Evolutionary conservation across 2,329 filamentous ascomycete species (phyloP).

Genomic region (Penicillium sp.): DNA sequence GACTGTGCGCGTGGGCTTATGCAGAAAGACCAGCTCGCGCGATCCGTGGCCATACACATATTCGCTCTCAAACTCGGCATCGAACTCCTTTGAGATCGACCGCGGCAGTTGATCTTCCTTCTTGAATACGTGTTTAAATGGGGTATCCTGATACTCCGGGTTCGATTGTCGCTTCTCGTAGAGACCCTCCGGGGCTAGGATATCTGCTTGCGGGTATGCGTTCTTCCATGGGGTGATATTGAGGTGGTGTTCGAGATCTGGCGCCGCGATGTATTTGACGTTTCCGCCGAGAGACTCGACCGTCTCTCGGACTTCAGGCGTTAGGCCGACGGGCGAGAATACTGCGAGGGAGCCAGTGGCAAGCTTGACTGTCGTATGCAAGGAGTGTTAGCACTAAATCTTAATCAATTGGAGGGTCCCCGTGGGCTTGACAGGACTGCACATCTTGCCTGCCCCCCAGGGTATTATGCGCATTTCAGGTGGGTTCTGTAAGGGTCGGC

Average conservation of each 20-base stretch:
- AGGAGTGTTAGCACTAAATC: constrained; percentile 14
- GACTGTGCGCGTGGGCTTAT: constrained; percentile 73
- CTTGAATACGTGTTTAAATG: constrained; percentile 68
- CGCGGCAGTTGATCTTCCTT: constrained; percentile 50
- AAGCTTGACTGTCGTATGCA: constrained; percentile 62
- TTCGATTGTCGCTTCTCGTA: constrained; percentile 72
- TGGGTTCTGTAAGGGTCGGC: constrained; percentile 6
- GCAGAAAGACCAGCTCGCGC: constrained; percentile 83
- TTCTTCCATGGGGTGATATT: constrained; percentile 81
- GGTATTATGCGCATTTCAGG: constrained; percentile 1
- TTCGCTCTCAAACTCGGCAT: constrained; percentile 80
- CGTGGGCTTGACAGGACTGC: neutral
- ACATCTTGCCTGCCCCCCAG: neutral
- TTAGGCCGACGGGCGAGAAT: constrained; percentile 88
- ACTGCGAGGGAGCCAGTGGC: constrained; percentile 74
- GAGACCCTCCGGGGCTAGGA: constrained; percentile 80
- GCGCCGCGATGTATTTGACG: constrained; percentile 80
- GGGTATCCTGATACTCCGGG: constrained; percentile 53
- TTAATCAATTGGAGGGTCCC: neutral
- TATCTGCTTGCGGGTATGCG: constrained; percentile 71
- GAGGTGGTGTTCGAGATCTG: constrained; percentile 93
- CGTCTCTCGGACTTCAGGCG: constrained; percentile 65
- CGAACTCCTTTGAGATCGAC: constrained; percentile 72
- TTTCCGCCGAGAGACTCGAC: constrained; percentile 62
- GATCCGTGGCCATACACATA: constrained; percentile 78